These are phyloP conservation scores for Chloropicon primus DNA, from an alignment of 139 green algal genomes.

Conservation along the genomic window DNA sequence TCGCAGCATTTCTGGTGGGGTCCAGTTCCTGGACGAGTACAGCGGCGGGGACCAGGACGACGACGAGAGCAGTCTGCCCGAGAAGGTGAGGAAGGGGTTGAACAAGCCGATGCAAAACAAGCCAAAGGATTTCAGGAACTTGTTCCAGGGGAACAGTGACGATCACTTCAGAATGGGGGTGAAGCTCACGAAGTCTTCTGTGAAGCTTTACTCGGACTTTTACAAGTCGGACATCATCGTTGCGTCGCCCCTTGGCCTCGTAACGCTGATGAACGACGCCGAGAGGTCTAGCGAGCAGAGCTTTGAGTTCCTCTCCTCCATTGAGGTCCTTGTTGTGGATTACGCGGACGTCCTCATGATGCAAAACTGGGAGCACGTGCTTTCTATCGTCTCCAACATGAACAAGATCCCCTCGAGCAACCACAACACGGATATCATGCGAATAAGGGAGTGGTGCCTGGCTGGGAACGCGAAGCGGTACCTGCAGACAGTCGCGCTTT, in stretches of 20 bases:
- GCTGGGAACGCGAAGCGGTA: conserved; percentile 33
- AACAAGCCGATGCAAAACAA: conserved; percentile 26
- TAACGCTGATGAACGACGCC: conserved; percentile 34
- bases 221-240: conserved; percentile 82
- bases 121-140: conserved; percentile 56
- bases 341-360: conserved; percentile 78
- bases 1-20: not conserved
- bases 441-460: conserved; percentile 52
- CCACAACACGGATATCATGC: conserved; percentile 87
- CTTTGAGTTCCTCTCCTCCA: conserved; percentile 77
- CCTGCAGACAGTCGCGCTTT: conserved; percentile 78
- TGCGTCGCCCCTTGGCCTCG: conserved; percentile 74
- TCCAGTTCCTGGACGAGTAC: conserved; percentile 10
- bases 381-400: conserved; percentile 48
- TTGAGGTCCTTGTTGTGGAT: conserved; percentile 80
- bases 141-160: conserved; percentile 85
- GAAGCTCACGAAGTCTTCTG: conserved; percentile 62
- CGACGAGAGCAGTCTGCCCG: no score
- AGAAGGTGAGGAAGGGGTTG: conserved; percentile 7
- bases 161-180: conserved; percentile 91
- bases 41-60: conserved; percentile 7
- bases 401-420: conserved; percentile 69
- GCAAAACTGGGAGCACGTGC: conserved; percentile 52
- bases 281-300: not conserved
- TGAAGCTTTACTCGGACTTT: conserved; percentile 74